Evolutionary conservation across 805 yeast species (phyloP).

Genomic region (Myxozyma sirexii): DNA sequence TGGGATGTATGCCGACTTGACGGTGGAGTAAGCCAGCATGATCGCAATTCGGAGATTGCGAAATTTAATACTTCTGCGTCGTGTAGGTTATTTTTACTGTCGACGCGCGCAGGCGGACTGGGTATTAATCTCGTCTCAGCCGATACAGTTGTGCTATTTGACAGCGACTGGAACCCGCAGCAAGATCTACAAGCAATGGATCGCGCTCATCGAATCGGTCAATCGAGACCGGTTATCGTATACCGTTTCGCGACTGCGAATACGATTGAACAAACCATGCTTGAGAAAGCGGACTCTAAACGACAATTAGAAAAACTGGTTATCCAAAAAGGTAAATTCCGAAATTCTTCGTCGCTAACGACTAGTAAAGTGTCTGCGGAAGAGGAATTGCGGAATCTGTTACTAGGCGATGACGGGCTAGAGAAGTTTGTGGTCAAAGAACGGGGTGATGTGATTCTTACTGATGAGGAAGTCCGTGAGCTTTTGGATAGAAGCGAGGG

Average conservation of each 20-base stretch:
- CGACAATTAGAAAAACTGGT: conserved; percentile 75
- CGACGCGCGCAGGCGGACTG: conserved; percentile 93
- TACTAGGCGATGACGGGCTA: conserved; percentile 22
- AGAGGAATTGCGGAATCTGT: conserved; percentile 17
- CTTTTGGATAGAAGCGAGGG: conserved; percentile 26
- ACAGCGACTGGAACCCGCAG: conserved; percentile 97
- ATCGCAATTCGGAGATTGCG: conserved; percentile 65
- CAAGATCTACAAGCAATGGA: conserved; percentile 97
- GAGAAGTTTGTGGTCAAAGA: conserved; percentile 26
- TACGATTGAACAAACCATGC: conserved; percentile 80
- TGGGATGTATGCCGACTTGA: conserved; percentile 65
- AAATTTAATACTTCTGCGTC: conserved; percentile 46
- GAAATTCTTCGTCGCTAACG: conserved; percentile 4
- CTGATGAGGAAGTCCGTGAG: conserved; percentile 25
- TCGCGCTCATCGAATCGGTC: conserved; percentile 92
- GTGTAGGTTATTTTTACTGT: conserved; percentile 64
- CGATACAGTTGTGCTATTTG: conserved; percentile 86
- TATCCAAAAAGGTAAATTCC: conserved; percentile 41
- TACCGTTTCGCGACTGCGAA: conserved; percentile 75
- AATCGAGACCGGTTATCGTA: conserved; percentile 76
- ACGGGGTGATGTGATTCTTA: conserved; percentile 28
- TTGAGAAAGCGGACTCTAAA: conserved; percentile 78
- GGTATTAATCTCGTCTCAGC: conserved; percentile 87
- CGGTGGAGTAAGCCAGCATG: conserved; percentile 69
- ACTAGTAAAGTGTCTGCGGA: background rate